Evolutionary conservation across 148 eudicot species (phyloP), one percentile per base, ranked within the genome.

Genomic region (Oxyria digyna): DNA sequence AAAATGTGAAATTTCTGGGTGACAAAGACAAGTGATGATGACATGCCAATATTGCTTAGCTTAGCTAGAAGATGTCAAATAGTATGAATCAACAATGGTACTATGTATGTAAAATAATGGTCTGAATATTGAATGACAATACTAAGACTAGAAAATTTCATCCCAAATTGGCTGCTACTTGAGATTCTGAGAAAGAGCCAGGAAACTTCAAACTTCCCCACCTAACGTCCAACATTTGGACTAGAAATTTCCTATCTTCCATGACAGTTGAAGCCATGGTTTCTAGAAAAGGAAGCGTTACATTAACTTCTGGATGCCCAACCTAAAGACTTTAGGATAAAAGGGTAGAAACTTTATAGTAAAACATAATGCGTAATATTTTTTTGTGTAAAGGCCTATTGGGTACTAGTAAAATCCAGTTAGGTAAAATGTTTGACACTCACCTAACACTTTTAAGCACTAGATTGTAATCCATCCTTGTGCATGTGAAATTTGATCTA

Each of bases 131-230:
- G 12, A 13, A 29, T 35, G 38, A 35, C 6, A 14, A n/a, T n/a
- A n/a, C n/a, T n/a, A n/a, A n/a, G n/a, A n/a, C n/a, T n/a, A n/a
- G n/a, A n/a, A n/a, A n/a, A n/a, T n/a, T 57, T 4, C 26, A 27
- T 27, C 64, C 64, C 37, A 27, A 29, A 0, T 57, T 57, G 64
- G 64, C 35, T 59, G 32, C 37, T 59, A 31, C 7, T 13, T 59
- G 38, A 31, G 65, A 59, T 27, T 15, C 14, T 59, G 38, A 31
- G 65, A 59, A 59, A 59, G 65, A 59, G 37, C 65, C 0, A 29
- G 18, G 65, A 59, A 29, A 59, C 7, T 59, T 59, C 18, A 59
- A 59, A 14, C 65, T 59, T 29, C 65, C 65, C 65, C 65, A 59
- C 65, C 65, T 59, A 59, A 59, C 65, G 38, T 59, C 65, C 65